These are phyloP conservation scores for Macrophomina phaseolina DNA, from an alignment of 2,329 filamentous ascomycete species.

Conservation along the genomic window DNA sequence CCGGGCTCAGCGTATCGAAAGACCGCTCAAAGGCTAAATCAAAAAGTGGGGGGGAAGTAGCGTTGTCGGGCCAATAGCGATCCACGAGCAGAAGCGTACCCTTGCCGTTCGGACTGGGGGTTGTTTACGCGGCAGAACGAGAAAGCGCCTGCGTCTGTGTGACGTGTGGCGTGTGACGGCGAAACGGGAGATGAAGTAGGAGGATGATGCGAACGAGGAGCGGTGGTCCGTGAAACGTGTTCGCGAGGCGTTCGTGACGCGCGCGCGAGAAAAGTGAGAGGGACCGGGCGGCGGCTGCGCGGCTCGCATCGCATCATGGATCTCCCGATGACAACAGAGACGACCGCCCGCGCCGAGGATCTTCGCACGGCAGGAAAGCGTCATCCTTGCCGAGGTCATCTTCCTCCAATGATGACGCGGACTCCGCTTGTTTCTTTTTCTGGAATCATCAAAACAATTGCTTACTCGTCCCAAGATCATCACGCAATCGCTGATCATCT, in stretches of 20 bases:
- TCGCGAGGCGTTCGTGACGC: constrained; percentile 23
- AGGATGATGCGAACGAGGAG: background rate
- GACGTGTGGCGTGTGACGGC: background rate
- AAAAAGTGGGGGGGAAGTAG: background rate
- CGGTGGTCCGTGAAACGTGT: background rate
- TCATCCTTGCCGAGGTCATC: background rate
- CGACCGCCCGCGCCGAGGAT: background rate
- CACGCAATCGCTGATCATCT: background rate
- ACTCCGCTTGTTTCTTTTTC: too few species aligned
- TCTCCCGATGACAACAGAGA: background rate
- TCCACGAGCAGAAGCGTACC: too few species aligned
- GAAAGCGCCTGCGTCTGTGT: background rate
- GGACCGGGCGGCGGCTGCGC: background rate
- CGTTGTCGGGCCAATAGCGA: too few species aligned
- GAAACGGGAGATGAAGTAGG: background rate
- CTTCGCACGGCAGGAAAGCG: background rate
- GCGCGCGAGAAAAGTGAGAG: background rate
- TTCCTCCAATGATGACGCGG: too few species aligned
- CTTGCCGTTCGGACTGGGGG: background rate
- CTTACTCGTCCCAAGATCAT: background rate
- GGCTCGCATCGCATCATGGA: background rate
- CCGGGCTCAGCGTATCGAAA: too few species aligned
- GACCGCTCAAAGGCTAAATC: too few species aligned
- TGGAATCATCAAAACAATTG: background rate
- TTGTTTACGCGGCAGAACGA: background rate